phyloP scores from a whole-genome alignment of 257 asterid genomes.

The Paraleonurus japonicus region DNA sequence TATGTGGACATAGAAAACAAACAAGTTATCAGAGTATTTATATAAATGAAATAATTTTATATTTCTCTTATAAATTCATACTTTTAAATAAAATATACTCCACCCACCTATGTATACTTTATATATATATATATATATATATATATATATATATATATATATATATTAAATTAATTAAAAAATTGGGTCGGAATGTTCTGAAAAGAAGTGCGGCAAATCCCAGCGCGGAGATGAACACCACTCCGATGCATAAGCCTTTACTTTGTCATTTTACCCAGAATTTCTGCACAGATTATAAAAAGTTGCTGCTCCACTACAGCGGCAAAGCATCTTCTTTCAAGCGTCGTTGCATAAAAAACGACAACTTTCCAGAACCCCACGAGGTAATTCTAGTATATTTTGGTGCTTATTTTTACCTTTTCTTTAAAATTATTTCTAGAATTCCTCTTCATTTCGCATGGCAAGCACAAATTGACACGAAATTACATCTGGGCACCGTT shows the following conservation, averaged over 20 bases:
- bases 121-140: no score
- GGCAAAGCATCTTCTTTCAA: conserved; percentile 27
- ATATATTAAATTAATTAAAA: no score
- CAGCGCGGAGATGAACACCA: conserved; percentile 29
- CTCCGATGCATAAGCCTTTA: conserved; percentile 17
- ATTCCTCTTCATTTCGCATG: background rate
- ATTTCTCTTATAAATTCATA: no score
- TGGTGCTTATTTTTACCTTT: background rate
- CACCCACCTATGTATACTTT: no score
- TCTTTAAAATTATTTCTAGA: background rate
- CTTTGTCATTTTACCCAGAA: background rate
- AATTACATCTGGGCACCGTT: background rate
- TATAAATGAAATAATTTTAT: no score
- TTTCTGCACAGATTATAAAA: background rate
- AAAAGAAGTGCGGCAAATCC: background rate
- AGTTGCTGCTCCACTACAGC: conserved; percentile 13
- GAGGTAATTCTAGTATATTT: conserved; percentile 27
- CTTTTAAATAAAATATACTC: no score
- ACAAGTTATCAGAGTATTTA: no score
- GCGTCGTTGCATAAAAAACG: conserved; percentile 26
- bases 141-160: no score
- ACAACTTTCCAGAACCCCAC: conserved; percentile 8
- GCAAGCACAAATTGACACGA: background rate
- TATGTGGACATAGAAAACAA: no score
- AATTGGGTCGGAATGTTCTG: no score